Evolutionary conservation across 1,284 basidiomycete species (phyloP), one percentile per base, ranked within the genome.

Genomic region (Trametes versicolor): DNA sequence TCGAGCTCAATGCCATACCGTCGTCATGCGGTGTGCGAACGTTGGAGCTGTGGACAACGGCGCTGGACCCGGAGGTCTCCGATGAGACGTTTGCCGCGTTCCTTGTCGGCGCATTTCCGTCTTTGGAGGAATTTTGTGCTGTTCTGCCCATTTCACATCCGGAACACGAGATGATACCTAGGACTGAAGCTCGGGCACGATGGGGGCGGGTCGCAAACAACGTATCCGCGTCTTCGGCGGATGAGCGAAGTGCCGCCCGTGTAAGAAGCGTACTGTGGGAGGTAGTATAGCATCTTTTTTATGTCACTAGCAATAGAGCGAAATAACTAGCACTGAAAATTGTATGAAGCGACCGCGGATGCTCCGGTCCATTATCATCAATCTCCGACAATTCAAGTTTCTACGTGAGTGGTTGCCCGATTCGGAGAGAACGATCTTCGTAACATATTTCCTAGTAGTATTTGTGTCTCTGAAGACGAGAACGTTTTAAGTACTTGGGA

Each of bases 1-100:
- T 21, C 27, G 25, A 8, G 27, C 2, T 7, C 3, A 4, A 15
- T 21, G 3, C 12, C 2, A 36, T 4, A 1, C 32, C 50, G 17
- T 21, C 8, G 2, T 15, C 50, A n/a, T n/a, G 8, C n/a, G 7
- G 50, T 9, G 21, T 53, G 21, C 36, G 52, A 2, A 39, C 36
- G 21, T 25, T 53, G 52, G 52, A 53, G 23, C 52, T 53, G 21
- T 53, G 52, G 52, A 19, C 36, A 13, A 53, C 52, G 15, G 34
- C 52, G 36, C 21, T 53, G n/a, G 36, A 53, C n/a, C 21, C 7
- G 23, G 19, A 8, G 10, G 9, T 53, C 10, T 13, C 52, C 10
- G 52, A 53, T 12, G 50, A 36, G n/a, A 10, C 12, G 4, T 52
- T 52, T n/a, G 32, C 36, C 29, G 29, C 29, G 19, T 36, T 52